Conservation (phyloP, 768 basidiomycete species). For the Pulveroboletus sp. region DNA sequence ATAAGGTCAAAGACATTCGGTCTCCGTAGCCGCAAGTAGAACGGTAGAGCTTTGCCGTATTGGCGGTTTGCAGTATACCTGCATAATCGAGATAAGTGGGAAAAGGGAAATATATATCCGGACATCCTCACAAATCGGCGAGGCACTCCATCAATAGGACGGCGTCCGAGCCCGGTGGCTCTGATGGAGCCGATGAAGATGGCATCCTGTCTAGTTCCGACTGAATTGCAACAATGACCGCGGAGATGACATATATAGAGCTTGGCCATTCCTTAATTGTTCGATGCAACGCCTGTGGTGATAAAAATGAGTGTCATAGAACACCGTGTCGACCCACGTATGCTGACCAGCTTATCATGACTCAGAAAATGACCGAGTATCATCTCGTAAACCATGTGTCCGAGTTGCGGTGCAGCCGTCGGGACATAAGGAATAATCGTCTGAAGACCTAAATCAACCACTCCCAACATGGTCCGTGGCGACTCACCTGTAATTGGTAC, state of each 20-base stretch:
- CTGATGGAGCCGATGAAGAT: conserved; percentile 45
- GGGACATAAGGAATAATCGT: conserved; percentile 88
- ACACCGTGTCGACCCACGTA: not conserved
- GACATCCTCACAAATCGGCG: conserved; percentile 68
- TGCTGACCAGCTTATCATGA: conserved; percentile 64
- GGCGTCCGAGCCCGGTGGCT: conserved; percentile 41
- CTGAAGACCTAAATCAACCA: conserved; percentile 35
- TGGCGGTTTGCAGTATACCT: conserved; percentile 87
- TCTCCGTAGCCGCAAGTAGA: conserved; percentile 77
- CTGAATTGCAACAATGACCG: conserved; percentile 86
- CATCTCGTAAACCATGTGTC: conserved; percentile 90
- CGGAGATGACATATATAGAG: conserved; percentile 82
- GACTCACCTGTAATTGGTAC: conserved; percentile 66
- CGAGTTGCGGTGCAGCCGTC: conserved; percentile 72
- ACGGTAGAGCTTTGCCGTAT: conserved; percentile 90
- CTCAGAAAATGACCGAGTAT: conserved; percentile 81
- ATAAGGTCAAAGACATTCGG: conserved; percentile 95
- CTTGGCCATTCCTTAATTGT: conserved; percentile 88
- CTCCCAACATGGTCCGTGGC: not conserved
- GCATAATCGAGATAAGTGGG: not conserved
- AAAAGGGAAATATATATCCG: not conserved
- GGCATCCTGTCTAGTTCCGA: conserved; percentile 67
- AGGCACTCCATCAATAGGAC: conserved; percentile 88
- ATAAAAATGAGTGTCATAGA: not conserved
- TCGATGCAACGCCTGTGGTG: conserved; percentile 58